A percentile compares a stretch with the other conserved stretches of the same genome.
Conservation (phyloP, 768 basidiomycete genomes). For the Suillus fuscotomentosus region DNA sequence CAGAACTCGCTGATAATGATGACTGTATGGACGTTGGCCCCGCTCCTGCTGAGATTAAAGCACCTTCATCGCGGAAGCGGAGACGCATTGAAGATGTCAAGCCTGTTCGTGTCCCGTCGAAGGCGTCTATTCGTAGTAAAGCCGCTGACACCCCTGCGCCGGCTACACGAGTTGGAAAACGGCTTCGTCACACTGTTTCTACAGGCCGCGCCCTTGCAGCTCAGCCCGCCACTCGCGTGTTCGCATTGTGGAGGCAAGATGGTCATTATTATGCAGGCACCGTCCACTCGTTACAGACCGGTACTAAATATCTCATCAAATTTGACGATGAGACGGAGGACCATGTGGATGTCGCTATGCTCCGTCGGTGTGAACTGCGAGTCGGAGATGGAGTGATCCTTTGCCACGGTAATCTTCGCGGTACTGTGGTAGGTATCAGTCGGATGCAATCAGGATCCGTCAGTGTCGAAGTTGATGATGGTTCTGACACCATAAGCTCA, state of each 20-base stretch:
- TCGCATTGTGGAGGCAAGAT: conserved; percentile 64
- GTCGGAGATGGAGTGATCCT: conserved; percentile 58
- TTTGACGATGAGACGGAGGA: conserved; percentile 66
- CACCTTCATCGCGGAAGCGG: conserved; percentile 37
- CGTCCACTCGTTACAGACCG: conserved; percentile 37
- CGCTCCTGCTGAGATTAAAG: conserved; percentile 24
- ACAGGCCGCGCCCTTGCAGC: conserved; percentile 16
- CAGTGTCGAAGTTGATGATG: conserved; percentile 41
- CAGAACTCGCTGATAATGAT: conserved; percentile 44
- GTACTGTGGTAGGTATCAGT: conserved; percentile 31
- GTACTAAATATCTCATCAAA: conserved; percentile 43
- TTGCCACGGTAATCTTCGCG: conserved; percentile 25
- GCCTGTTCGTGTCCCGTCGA: conserved; percentile 20
- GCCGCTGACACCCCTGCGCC: conserved; percentile 26
- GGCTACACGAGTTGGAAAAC: conserved; percentile 35
- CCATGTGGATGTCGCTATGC: conserved; percentile 45
- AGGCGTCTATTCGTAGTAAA: conserved; percentile 27
- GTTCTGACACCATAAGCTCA: conserved; percentile 19
- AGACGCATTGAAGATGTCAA: conserved; percentile 36
- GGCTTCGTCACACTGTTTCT: conserved; percentile 37
- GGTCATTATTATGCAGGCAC: conserved; percentile 62
- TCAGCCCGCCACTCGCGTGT: conserved; percentile 53
- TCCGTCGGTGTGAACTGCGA: conserved; percentile 51
- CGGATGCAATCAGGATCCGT: conserved; percentile 31
- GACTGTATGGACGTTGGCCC: conserved; percentile 34